phyloP scores from a whole-genome alignment of 768 basidiomycete species.

The Boletus sp. region DNA sequence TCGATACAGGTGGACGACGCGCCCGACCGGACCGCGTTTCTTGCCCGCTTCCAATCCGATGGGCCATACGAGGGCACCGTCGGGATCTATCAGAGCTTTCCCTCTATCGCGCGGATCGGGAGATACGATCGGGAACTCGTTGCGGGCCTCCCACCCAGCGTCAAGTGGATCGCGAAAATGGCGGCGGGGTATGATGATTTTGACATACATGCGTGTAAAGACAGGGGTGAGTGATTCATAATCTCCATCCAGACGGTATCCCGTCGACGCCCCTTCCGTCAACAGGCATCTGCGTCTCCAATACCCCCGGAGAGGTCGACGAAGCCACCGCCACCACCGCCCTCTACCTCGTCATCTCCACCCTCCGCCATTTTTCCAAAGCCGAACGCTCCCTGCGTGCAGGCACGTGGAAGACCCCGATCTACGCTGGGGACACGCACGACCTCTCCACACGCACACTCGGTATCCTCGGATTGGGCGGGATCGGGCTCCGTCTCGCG shows the following conservation, averaged over 20 bases:
- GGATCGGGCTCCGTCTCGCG: slow-evolving; percentile 51
- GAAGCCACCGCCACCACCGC: slow-evolving; percentile 90
- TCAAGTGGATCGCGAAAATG: slow-evolving; percentile 86
- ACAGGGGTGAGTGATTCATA: slow-evolving; percentile 53
- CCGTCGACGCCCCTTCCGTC: not conserved
- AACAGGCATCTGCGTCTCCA: slow-evolving; percentile 65
- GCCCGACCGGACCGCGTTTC: slow-evolving; percentile 45
- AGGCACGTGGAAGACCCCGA: slow-evolving; percentile 58
- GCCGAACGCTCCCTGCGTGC: slow-evolving; percentile 54
- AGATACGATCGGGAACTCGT: slow-evolving; percentile 54
- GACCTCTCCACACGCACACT: slow-evolving; percentile 69
- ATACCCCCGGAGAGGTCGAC: slow-evolving; percentile 87
- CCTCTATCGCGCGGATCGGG: slow-evolving; percentile 43
- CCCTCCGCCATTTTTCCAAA: slow-evolving; percentile 67
- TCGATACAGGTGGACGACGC: slow-evolving; percentile 36
- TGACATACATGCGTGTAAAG: slow-evolving; percentile 70
- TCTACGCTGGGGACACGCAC: slow-evolving; percentile 47
- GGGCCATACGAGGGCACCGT: slow-evolving; percentile 49
- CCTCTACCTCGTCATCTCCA: slow-evolving; percentile 76
- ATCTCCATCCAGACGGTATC: not conserved
- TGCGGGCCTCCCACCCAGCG: slow-evolving; percentile 53
- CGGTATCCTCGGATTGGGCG: slow-evolving; percentile 72
- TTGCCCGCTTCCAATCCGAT: slow-evolving; percentile 39
- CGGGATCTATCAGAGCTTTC: slow-evolving; percentile 50
- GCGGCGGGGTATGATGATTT: slow-evolving; percentile 88